Percentiles rank a stretch among this genome's conserved stretches.
Evolutionary conservation across 139 green algal genomes (phyloP).

Genomic region (Coelastrella sp.): DNA sequence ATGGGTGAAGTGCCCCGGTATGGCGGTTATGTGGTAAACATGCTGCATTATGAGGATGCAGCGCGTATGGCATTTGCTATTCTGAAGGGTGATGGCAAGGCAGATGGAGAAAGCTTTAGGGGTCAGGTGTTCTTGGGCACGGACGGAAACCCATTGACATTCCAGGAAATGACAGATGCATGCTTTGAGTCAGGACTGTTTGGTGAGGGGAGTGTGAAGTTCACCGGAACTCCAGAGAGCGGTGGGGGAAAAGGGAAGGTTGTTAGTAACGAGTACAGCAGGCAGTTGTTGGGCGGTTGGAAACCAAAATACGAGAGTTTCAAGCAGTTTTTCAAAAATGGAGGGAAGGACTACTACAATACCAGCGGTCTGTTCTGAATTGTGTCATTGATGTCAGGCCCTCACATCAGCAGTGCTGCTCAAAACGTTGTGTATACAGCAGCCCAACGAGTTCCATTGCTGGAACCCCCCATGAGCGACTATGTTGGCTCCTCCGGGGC

Average conservation of each 20-base stretch:
- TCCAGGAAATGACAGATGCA: conserved; percentile 67
- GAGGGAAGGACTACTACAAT: conserved; percentile 70
- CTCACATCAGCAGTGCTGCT: background rate
- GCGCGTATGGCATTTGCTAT: conserved; percentile 74
- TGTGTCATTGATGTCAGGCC: background rate
- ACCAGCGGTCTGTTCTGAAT: conserved; percentile 52
- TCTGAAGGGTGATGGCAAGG: conserved; percentile 11
- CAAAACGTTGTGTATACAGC: background rate
- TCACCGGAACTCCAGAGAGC: conserved; percentile 47
- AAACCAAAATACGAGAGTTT: conserved; percentile 78
- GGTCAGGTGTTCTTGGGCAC: conserved; percentile 77
- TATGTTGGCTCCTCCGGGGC: too few species aligned
- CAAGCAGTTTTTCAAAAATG: conserved; percentile 57
- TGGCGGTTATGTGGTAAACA: conserved; percentile 89
- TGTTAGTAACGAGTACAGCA: conserved; percentile 75
- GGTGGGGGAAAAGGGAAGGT: conserved; percentile 71
- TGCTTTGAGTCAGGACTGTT: conserved; percentile 52
- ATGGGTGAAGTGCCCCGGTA: conserved; percentile 65
- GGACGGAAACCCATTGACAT: conserved; percentile 82
- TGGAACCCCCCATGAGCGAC: background rate
- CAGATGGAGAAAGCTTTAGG: background rate
- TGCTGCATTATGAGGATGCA: conserved; percentile 99
- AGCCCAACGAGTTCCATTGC: background rate
- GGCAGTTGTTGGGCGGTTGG: conserved; percentile 76
- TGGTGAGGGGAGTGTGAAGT: conserved; percentile 46